Evolutionary conservation across 1,284 basidiomycete genomes (phyloP).

Genomic region (Serendipita sp.): DNA sequence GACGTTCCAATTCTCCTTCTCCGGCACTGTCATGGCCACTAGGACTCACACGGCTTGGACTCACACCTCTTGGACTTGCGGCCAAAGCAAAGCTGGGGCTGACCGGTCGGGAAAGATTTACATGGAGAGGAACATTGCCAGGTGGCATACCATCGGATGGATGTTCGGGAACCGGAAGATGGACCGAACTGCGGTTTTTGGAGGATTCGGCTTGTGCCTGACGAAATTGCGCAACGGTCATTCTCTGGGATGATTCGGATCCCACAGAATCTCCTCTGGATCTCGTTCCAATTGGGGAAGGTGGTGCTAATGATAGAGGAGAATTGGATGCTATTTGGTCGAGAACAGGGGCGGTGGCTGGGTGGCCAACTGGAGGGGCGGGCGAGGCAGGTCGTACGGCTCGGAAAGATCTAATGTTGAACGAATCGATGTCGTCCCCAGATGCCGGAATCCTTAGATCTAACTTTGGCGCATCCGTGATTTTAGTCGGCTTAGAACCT

Average conservation of each 20-base stretch:
- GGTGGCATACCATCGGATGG: slow-evolving; percentile 2
- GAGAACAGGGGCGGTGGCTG: slow-evolving; percentile 16
- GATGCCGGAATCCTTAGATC: neutral
- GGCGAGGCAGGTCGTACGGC: slow-evolving; percentile 34
- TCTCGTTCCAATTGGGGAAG: slow-evolving; percentile 25
- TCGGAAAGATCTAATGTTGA: slow-evolving; percentile 55
- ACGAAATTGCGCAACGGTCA: slow-evolving; percentile 62
- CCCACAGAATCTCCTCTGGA: slow-evolving; percentile 42
- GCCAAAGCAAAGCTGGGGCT: neutral
- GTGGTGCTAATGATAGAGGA: slow-evolving; percentile 16
- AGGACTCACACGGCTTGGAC: neutral
- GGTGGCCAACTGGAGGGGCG: slow-evolving; percentile 17
- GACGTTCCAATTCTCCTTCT: neutral
- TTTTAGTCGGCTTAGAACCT: neutral
- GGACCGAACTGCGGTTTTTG: slow-evolving; percentile 2
- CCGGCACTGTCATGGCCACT: neutral
- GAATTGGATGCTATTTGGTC: slow-evolving; percentile 16
- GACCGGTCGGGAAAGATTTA: neutral
- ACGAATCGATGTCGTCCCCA: slow-evolving; percentile 16
- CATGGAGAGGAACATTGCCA: slow-evolving; percentile 1
- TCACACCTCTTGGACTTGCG: neutral
- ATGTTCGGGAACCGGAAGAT: slow-evolving; percentile 4
- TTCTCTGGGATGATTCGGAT: slow-evolving; percentile 53
- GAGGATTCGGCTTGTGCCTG: slow-evolving; percentile 42
- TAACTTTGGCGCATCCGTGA: neutral